phyloP scores from a whole-genome alignment of 495 filamentous ascomycete genomes.

The Immersiella caudata region DNA sequence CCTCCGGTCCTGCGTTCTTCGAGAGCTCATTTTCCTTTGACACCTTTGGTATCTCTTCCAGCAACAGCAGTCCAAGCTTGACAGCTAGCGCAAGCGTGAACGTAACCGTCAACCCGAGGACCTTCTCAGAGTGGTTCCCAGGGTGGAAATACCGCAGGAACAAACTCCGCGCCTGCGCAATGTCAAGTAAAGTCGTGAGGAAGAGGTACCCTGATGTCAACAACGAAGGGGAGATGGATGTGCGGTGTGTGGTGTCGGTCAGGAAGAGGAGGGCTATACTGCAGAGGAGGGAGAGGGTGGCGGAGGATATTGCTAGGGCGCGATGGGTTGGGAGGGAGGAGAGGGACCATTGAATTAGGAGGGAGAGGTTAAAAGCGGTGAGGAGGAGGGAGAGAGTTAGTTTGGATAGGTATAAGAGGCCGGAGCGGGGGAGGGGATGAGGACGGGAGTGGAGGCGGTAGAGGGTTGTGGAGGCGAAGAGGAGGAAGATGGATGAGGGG shows the following conservation, averaged over 20 bases:
- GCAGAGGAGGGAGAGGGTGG: background rate
- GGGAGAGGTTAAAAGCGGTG: background rate
- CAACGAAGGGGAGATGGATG: background rate
- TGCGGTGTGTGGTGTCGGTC: background rate
- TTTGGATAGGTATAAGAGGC: background rate
- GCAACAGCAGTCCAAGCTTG: background rate
- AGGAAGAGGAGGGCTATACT: background rate
- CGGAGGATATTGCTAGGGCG: background rate
- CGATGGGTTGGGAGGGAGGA: background rate
- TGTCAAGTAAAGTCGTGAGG: background rate
- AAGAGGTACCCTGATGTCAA: background rate
- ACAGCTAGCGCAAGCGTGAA: background rate
- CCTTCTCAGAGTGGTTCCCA: too few species aligned
- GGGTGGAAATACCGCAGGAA: background rate
- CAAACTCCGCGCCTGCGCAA: conserved; percentile 4
- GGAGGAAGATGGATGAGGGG: conserved; percentile 1
- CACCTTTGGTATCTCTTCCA: background rate
- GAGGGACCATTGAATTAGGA: background rate
- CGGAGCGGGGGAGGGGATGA: background rate
- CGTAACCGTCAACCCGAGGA: background rate
- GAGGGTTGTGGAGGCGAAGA: background rate
- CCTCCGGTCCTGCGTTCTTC: background rate
- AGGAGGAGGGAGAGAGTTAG: background rate
- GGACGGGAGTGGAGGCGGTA: background rate
- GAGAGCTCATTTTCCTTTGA: background rate